A percentile compares a stretch with the other conserved stretches of the same genome.
Evolutionary conservation across 805 yeast genomes (phyloP).

Genomic region (Saccharomycopsis babjevae): DNA sequence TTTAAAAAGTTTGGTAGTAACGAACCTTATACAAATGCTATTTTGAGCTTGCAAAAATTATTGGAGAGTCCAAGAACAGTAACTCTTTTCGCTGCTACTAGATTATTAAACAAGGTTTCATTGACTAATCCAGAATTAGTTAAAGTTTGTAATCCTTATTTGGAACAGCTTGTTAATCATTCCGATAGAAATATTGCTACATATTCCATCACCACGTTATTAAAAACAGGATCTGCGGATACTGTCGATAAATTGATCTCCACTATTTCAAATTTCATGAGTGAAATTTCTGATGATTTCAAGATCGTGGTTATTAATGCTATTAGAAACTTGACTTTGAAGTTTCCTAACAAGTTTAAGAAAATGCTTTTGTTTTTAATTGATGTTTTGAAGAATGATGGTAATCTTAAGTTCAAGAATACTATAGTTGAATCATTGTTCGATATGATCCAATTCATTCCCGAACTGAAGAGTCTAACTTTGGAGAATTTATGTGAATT

Average conservation of each 20-base stretch:
- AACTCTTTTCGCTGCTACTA: constrained; percentile 85
- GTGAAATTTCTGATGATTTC: constrained; percentile 92
- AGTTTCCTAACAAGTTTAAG: constrained; percentile 86
- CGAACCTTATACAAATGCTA: constrained; percentile 60
- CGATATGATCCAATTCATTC: constrained; percentile 81
- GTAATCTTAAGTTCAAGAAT: constrained; percentile 76
- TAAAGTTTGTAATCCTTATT: constrained; percentile 64
- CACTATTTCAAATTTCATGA: constrained; percentile 81
- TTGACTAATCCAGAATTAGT: constrained; percentile 70
- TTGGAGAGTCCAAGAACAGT: constrained; percentile 83
- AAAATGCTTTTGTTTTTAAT: constrained; percentile 73
- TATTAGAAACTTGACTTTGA: constrained; percentile 79
- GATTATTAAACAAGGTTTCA: constrained; percentile 80
- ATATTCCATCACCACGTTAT: constrained; percentile 89
- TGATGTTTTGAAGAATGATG: constrained; percentile 81
- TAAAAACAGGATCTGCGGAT: constrained; percentile 89
- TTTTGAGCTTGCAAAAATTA: constrained; percentile 63
- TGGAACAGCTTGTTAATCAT: constrained; percentile 81
- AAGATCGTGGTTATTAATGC: constrained; percentile 93
- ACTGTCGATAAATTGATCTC: constrained; percentile 81
- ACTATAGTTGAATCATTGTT: constrained; percentile 86
- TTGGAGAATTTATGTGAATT: constrained; percentile 88
- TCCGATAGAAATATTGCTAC: constrained; percentile 88
- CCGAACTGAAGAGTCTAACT: constrained; percentile 72
- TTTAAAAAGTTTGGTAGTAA: constrained; percentile 44